Conservation (phyloP, 108 stramenopile species). For the Skeletonema costatum region DNA sequence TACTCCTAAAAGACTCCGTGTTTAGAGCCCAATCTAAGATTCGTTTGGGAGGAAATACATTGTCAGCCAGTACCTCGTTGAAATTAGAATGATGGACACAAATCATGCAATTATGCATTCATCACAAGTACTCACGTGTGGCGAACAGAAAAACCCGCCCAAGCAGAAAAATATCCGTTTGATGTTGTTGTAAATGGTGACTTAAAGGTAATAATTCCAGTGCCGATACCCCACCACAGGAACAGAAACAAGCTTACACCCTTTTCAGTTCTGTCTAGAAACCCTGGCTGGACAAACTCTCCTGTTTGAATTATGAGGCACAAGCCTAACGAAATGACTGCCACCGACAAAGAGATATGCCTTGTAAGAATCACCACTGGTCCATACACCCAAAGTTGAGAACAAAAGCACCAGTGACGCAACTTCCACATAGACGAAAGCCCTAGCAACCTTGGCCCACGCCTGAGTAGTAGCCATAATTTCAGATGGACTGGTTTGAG, state of each 20-base stretch:
- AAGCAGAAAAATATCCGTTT: slow-evolving; percentile 48
- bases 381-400: slow-evolving; percentile 27
- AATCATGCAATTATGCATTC: no score
- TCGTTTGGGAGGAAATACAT: background rate
- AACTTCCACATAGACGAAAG: slow-evolving; percentile 39
- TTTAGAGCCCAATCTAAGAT: slow-evolving; percentile 38
- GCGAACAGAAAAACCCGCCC: slow-evolving; percentile 42
- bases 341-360: slow-evolving; percentile 31
- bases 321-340: slow-evolving; percentile 21
- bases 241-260: slow-evolving; percentile 44
- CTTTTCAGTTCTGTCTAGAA: slow-evolving; percentile 30
- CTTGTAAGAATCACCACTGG: background rate
- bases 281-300: slow-evolving; percentile 31
- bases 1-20: slow-evolving; percentile 14
- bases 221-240: slow-evolving; percentile 58
- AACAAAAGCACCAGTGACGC: slow-evolving; percentile 39
- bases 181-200: slow-evolving; percentile 29
- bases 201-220: slow-evolving; percentile 55
- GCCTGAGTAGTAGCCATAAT: slow-evolving; percentile 15
- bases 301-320: slow-evolving; percentile 37
- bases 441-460: slow-evolving; percentile 25
- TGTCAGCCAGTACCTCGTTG: background rate
- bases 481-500: slow-evolving; percentile 9
- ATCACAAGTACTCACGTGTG: background rate
- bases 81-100: no score